Percentiles rank a stretch among this genome's conserved stretches.
These are phyloP conservation scores for Teunomyces atbi DNA, from an alignment of 805 yeast genomes.

Conservation along the genomic window DNA sequence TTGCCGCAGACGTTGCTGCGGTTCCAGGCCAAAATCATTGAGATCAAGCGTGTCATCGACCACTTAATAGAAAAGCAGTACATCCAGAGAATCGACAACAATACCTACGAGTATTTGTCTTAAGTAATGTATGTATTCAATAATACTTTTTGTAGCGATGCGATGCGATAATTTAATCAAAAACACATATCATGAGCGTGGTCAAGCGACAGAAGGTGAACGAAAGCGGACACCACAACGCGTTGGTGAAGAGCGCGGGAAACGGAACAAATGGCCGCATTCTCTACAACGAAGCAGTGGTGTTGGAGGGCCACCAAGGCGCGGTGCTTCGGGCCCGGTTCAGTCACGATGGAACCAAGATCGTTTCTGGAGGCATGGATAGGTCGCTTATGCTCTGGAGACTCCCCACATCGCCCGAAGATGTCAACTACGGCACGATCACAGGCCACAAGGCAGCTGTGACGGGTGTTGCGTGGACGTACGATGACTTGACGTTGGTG, in stretches of 20 bases:
- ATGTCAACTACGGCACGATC: slow-evolving; percentile 41
- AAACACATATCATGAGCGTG: slow-evolving; percentile 23
- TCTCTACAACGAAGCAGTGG: slow-evolving; percentile 29
- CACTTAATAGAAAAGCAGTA: slow-evolving; percentile 83
- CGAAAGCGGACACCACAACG: not conserved
- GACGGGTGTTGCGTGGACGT: slow-evolving; percentile 55
- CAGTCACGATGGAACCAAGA: slow-evolving; percentile 46
- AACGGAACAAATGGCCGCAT: slow-evolving; percentile 7
- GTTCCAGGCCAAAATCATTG: slow-evolving; percentile 81
- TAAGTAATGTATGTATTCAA: slow-evolving; percentile 20
- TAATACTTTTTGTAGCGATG: not conserved
- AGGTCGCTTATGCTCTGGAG: slow-evolving; percentile 48
- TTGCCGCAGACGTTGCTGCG: slow-evolving; percentile 79
- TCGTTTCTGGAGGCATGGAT: slow-evolving; percentile 68
- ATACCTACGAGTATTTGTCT: slow-evolving; percentile 79
- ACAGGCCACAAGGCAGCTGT: slow-evolving; percentile 67
- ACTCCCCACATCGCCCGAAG: slow-evolving; percentile 28
- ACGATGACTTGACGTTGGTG: slow-evolving; percentile 42
- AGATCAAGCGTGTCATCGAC: slow-evolving; percentile 84
- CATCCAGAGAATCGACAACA: slow-evolving; percentile 70
- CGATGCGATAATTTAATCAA: not conserved
- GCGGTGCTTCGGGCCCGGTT: slow-evolving; percentile 54
- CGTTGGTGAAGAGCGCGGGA: slow-evolving; percentile 1
- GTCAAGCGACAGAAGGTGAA: slow-evolving; percentile 31
- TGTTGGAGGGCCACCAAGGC: slow-evolving; percentile 52